Evolutionary conservation across 768 basidiomycete species (phyloP).

Genomic region (Pleurotus citrinopileatus): DNA sequence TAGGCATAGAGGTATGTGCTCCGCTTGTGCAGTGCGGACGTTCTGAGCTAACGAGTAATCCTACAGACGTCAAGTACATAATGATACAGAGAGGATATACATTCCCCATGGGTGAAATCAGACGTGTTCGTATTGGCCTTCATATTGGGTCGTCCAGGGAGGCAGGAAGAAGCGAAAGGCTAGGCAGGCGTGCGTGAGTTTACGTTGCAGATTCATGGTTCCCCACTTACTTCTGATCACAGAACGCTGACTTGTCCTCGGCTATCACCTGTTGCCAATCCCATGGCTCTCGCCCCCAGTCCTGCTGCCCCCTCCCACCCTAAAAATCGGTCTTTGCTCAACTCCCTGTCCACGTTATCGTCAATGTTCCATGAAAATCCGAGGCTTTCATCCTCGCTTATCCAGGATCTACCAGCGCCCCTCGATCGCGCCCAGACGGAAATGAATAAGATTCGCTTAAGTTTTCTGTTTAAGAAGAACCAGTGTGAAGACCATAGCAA

Average conservation of each 20-base stretch:
- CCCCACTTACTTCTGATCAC: background rate
- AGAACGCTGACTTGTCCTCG: background rate
- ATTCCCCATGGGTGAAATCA: background rate
- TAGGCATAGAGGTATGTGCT: background rate
- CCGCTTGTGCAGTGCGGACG: background rate
- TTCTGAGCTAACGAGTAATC: background rate
- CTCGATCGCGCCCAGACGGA: constrained; percentile 86
- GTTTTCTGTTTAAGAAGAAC: constrained; percentile 94
- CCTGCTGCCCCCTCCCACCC: constrained; percentile 80
- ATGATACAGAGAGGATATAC: constrained; percentile 6
- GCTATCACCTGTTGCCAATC: constrained; percentile 31
- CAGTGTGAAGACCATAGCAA: constrained; percentile 95
- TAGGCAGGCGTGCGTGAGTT: background rate
- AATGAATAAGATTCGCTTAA: constrained; percentile 89
- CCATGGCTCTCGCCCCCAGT: constrained; percentile 81
- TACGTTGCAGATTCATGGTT: background rate
- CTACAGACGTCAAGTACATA: background rate
- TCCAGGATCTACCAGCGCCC: constrained; percentile 50
- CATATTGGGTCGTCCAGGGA: too few relatives aligned
- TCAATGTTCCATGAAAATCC: constrained; percentile 9
- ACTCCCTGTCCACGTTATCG: constrained; percentile 27
- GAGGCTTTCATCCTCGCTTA: constrained; percentile 45
- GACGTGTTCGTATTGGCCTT: background rate
- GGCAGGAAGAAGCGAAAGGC: too few relatives aligned
- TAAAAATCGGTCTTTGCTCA: constrained; percentile 59